These are phyloP conservation scores for Oxyria digyna DNA, from an alignment of 148 eudicot species.

Conservation along the genomic window DNA sequence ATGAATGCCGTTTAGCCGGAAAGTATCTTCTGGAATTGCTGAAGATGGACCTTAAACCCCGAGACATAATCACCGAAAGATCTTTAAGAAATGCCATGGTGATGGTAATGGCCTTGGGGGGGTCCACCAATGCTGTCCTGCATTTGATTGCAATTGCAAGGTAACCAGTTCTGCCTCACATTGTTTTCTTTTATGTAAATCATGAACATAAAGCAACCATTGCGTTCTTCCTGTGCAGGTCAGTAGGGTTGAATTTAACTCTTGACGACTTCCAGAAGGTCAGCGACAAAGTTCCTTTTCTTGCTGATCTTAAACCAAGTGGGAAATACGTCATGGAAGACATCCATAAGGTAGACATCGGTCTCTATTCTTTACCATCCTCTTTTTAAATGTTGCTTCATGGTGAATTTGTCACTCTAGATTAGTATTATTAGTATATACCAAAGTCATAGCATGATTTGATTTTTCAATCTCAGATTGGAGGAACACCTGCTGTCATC, in stretches of 20 bases:
- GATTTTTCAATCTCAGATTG: slow-evolving; percentile 34
- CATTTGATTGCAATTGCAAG: slow-evolving; percentile 96
- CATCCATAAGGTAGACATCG: slow-evolving; percentile 65
- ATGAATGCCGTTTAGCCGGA: slow-evolving; percentile 95
- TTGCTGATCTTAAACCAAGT: slow-evolving; percentile 99
- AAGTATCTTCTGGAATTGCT: slow-evolving; percentile 71
- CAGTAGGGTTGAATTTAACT: slow-evolving; percentile 67
- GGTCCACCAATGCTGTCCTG: slow-evolving; percentile 93
- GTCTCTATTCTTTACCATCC: neutral
- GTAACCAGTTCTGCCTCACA: slow-evolving; percentile 21
- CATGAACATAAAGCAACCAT: neutral
- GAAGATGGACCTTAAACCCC: slow-evolving; percentile 88
- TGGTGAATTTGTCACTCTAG: neutral
- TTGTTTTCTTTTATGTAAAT: neutral
- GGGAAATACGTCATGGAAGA: slow-evolving; percentile 99
- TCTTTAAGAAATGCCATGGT: slow-evolving; percentile 91
- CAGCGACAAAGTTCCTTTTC: slow-evolving; percentile 82
- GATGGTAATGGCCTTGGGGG: slow-evolving; percentile 93
- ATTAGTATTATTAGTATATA: neutral
- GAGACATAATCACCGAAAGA: slow-evolving; percentile 78
- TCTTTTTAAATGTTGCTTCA: neutral
- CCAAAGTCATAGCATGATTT: neutral
- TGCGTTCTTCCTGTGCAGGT: slow-evolving; percentile 23
- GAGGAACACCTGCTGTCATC: slow-evolving; percentile 92
- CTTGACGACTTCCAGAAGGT: slow-evolving; percentile 94